Conservation (phyloP, 2,329 filamentous ascomycete genomes). For the Talaromyces islandicus region DNA sequence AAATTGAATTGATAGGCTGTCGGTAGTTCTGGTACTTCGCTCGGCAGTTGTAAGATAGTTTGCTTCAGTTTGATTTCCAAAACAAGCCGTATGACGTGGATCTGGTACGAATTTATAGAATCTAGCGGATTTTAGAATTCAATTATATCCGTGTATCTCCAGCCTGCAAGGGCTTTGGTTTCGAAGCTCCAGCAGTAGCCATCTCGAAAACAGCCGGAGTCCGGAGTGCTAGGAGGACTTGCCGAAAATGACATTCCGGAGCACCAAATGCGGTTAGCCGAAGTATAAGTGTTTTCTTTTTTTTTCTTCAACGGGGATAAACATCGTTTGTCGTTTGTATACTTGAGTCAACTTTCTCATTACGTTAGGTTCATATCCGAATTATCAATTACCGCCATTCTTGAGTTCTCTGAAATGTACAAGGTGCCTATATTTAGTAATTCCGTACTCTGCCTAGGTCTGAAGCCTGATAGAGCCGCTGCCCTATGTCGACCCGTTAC, state of each 20-base stretch:
- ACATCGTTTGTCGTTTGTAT: neutral
- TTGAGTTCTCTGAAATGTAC: neutral
- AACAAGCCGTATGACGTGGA: neutral
- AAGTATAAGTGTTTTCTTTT: no score
- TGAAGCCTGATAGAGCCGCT: neutral
- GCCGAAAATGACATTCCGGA: neutral
- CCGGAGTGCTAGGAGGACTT: neutral
- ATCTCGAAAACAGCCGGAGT: neutral
- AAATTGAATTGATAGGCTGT: neutral
- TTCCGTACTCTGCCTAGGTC: neutral
- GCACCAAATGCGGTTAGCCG: neutral
- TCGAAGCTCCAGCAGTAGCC: no score
- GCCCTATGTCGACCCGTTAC: no score
- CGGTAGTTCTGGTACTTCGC: neutral
- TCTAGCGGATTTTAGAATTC: neutral
- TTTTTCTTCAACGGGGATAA: neutral
- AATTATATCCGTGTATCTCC: neutral
- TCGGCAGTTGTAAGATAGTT: neutral
- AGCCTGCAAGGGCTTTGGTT: neutral
- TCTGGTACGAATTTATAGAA: neutral
- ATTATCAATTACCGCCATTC: neutral
- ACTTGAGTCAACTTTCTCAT: no score
- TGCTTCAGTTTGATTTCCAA: neutral
- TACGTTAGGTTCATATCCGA: no score
- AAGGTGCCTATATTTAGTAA: neutral